Percentiles rank a stretch among this genome's conserved stretches.
phyloP scores from a whole-genome alignment of 495 filamentous ascomycete species.

The Podospora pseudopauciseta region DNA sequence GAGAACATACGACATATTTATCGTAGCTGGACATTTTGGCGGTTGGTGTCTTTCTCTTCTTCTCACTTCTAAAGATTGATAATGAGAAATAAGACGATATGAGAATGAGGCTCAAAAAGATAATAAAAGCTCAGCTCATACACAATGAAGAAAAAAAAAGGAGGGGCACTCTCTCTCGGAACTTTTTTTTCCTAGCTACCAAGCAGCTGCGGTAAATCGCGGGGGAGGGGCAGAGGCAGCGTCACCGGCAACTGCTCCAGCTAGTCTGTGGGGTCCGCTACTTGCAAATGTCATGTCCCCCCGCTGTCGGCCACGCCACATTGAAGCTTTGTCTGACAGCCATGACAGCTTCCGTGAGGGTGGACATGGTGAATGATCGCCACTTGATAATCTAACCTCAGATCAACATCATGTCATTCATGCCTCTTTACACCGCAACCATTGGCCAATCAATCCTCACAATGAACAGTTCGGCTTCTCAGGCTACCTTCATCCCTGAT shows the following conservation, averaged over 20 bases:
- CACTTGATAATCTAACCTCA: neutral
- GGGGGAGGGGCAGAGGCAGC: neutral
- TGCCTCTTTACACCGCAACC: neutral
- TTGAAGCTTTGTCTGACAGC: neutral
- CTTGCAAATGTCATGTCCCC: neutral
- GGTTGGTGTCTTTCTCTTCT: neutral
- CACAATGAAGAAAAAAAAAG: neutral
- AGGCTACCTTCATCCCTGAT: neutral
- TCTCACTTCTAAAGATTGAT: neutral
- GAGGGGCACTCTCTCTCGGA: neutral
- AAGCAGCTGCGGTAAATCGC: neutral
- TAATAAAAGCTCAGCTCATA: neutral
- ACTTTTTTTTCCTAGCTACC: neutral
- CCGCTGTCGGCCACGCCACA: too few species aligned
- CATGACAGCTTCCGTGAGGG: too few species aligned
- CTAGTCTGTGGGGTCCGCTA: neutral
- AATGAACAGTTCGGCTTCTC: neutral
- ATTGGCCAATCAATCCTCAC: neutral
- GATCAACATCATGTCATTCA: conserved; percentile 7
- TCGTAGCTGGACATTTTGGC: conserved; percentile 61
- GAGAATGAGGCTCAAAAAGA: neutral
- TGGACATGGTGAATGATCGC: neutral
- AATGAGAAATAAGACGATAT: neutral
- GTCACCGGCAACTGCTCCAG: neutral
- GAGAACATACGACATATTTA: conserved; percentile 45